Conservation (phyloP, 2,329 filamentous ascomycete genomes). For the Sporothrix globosa region DNA sequence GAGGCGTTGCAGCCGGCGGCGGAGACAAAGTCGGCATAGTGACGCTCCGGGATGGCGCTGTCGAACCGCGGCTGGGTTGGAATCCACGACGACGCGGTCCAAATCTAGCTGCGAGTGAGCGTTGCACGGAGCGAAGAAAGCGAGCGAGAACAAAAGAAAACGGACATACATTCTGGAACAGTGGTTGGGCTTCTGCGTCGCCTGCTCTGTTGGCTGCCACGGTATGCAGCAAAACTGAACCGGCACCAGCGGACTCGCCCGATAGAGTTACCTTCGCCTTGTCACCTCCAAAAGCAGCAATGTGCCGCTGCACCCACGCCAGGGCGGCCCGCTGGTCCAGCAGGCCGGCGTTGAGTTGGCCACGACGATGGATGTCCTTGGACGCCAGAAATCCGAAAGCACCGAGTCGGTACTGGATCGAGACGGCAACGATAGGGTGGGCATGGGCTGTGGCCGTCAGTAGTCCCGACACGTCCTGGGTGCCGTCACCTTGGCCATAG, state of each 20-base stretch:
- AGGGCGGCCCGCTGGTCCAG: slow-evolving; percentile 49
- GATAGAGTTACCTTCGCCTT: slow-evolving; percentile 49
- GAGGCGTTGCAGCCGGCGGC: slow-evolving; percentile 47
- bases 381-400: slow-evolving; percentile 37
- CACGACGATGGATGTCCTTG: slow-evolving; percentile 29
- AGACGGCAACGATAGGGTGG: slow-evolving; percentile 37
- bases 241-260: slow-evolving; percentile 52
- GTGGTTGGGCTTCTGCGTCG: neutral
- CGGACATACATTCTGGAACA: slow-evolving; percentile 34
- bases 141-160: neutral
- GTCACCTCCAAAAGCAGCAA: slow-evolving; percentile 50
- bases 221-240: slow-evolving; percentile 49
- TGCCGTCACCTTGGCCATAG: slow-evolving; percentile 37
- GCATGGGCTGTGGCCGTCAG: slow-evolving; percentile 37
- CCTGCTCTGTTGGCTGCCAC: slow-evolving; percentile 42
- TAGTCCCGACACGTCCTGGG: slow-evolving; percentile 37
- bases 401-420: slow-evolving; percentile 39
- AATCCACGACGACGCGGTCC: slow-evolving; percentile 48
- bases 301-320: slow-evolving; percentile 52
- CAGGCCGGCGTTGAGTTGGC: slow-evolving; percentile 47
- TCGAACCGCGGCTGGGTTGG: slow-evolving; percentile 54
- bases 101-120: slow-evolving; percentile 1
- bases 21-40: slow-evolving; percentile 52
- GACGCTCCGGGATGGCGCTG: slow-evolving; percentile 48
- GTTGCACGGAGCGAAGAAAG: too few relatives aligned